Evolutionary conservation across 148 eudicot species (phyloP), one percentile per base, ranked within the genome.

Genomic region (Euryodendron excelsum): DNA sequence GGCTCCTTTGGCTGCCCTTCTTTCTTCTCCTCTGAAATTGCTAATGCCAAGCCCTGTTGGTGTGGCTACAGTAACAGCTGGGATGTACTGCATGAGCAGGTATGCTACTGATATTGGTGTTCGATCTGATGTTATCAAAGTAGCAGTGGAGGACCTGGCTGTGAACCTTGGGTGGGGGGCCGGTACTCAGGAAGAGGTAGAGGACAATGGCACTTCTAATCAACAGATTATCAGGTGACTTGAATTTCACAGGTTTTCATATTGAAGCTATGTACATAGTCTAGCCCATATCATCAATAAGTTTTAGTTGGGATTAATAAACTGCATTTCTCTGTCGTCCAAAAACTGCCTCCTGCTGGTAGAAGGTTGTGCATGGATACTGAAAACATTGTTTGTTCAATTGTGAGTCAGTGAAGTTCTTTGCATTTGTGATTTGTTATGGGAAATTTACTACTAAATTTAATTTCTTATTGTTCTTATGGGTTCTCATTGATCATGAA

Each of bases 21-120:
- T 90, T 52, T 94, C 98, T 31, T 85, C 97, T 30, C 97, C 97
- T 71, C 81, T 92, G 63, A 94, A 90, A 70, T 71, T 92, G 62
- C 77, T 92, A 50, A 88, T 91, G 85, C 93, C 98, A 3, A 89
- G 93, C 71, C 94, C 95, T 14, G 89, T 91, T 27, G 97, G 97
- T 28, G 86, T 92, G 71, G 98, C 95, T 37, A 88, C 97, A 17
- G 85, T 88, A 64, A 90, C 98, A 44, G 97, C 97, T 11, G 97
- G 97, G 18, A 85, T 94, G 93, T 94, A 94, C 73, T 94, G 97
- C 75, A 84, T 90, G 93, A 92, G 98, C 85, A 88, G 98, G 44
- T 92, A 92, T 78, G 93, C 97, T 4, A 91, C 97, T 31, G 98
- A 94, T 81, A 92, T 94, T 80, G 98, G 98, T 11, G 95, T 94